phyloP scores from a whole-genome alignment of 805 yeast species.

The Ogataea trehaloabstinens region DNA sequence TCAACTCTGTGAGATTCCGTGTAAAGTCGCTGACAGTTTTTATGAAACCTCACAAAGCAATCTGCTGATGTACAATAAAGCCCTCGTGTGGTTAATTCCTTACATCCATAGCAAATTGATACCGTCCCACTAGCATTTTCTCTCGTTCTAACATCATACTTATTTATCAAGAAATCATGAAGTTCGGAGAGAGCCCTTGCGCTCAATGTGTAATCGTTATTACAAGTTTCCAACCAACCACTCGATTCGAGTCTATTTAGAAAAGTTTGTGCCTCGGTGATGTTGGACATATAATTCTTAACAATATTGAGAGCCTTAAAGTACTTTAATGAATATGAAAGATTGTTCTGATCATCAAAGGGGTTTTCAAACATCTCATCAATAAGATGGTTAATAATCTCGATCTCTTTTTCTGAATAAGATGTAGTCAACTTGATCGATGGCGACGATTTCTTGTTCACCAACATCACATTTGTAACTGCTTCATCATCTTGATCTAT shows the following conservation, averaged over 20 bases:
- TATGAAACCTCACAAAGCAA: conserved; percentile 46
- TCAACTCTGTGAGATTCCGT: conserved; percentile 29
- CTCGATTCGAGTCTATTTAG: conserved; percentile 41
- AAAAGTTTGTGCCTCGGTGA: conserved; percentile 37
- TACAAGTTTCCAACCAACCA: conserved; percentile 50
- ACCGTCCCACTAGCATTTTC: conserved; percentile 37
- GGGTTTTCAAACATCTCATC: conserved; percentile 36
- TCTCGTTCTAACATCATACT: conserved; percentile 35
- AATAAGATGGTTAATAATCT: conserved; percentile 44
- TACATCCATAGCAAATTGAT: conserved; percentile 48
- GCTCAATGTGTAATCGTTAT: conserved; percentile 37
- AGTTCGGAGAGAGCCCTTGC: conserved; percentile 47
- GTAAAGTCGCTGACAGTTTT: conserved; percentile 43
- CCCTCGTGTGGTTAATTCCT: conserved; percentile 54
- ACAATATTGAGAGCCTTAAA: conserved; percentile 36
- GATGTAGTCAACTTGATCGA: conserved; percentile 35
- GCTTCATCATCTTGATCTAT: conserved; percentile 34
- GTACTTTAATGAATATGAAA: conserved; percentile 34
- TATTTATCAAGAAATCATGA: conserved; percentile 40
- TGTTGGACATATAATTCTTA: conserved; percentile 16
- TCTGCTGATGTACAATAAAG: conserved; percentile 33
- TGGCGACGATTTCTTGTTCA: conserved; percentile 41
- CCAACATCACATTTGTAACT: conserved; percentile 20
- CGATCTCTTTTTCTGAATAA: conserved; percentile 39
- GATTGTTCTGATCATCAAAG: conserved; percentile 23